Percentiles rank a stretch among this genome's conserved stretches.
Evolutionary conservation across 2,329 filamentous ascomycete genomes (phyloP).

Genomic region (Diplodia intermedia): DNA sequence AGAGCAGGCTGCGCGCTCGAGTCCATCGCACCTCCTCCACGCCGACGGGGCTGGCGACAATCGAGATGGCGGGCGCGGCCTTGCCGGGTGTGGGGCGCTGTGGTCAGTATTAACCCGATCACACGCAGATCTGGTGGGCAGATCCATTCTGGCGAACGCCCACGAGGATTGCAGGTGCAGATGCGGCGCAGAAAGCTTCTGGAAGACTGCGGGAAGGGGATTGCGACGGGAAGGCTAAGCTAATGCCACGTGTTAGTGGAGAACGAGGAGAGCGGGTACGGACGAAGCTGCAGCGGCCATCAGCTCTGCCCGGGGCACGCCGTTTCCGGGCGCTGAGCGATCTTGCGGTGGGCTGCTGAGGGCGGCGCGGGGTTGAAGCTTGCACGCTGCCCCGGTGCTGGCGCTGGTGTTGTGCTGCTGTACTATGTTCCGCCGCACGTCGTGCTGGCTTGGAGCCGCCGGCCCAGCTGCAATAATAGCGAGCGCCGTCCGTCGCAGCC

Average conservation of each 20-base stretch:
- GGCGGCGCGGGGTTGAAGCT: constrained; percentile 25
- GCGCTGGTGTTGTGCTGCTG: constrained; percentile 14
- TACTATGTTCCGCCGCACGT: constrained; percentile 18
- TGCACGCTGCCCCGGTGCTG: constrained; percentile 7
- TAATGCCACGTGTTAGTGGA: constrained; percentile 27
- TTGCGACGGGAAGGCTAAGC: constrained; percentile 23
- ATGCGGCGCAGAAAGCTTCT: constrained; percentile 24
- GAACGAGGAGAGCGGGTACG: constrained; percentile 19
- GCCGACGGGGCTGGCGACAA: neutral
- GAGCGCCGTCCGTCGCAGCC: neutral
- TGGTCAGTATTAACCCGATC: neutral
- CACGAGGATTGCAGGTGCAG: neutral
- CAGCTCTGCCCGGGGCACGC: neutral
- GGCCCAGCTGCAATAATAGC: neutral
- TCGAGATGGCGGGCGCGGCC: neutral
- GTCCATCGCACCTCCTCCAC: constrained; percentile 8
- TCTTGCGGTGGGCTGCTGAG: constrained; percentile 2
- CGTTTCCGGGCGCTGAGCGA: constrained; percentile 5
- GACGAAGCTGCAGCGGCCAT: constrained; percentile 18
- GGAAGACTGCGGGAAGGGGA: constrained; percentile 27
- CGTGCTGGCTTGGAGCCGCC: neutral
- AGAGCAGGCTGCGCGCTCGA: neutral
- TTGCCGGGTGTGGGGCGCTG: neutral
- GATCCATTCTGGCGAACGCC: constrained; percentile 11
- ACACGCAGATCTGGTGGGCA: constrained; percentile 24